Evolutionary conservation across 371 early-diverging fungal genomes (phyloP).

Genomic region (Smittium mucronatum): DNA sequence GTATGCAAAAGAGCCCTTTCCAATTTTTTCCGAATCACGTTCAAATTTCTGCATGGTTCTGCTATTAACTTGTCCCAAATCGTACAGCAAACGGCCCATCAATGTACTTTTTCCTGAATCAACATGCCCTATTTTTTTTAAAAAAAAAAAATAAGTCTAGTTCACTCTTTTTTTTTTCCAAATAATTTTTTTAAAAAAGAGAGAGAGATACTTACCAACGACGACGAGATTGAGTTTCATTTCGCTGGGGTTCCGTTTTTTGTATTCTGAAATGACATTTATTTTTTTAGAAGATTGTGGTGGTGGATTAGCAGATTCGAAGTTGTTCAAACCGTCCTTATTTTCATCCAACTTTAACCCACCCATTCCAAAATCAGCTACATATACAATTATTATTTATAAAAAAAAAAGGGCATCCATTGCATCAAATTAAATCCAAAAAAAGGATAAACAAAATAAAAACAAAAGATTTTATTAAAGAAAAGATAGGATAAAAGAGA

Average conservation of each 20-base stretch:
- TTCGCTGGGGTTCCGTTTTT: conserved; percentile 52
- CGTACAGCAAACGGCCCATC: conserved; percentile 91
- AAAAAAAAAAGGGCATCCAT: too few species aligned
- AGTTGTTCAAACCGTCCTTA: too few species aligned
- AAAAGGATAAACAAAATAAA: too few species aligned
- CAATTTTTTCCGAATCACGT: conserved; percentile 81
- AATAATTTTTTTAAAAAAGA: too few species aligned
- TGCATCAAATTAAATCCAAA: too few species aligned
- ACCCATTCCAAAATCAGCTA: too few species aligned
- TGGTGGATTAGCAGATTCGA: too few species aligned
- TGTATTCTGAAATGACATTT: conserved; percentile 59
- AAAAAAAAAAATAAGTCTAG: not conserved
- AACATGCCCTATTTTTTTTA: conserved; percentile 66
- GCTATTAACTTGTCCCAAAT: conserved; percentile 78
- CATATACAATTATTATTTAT: too few species aligned
- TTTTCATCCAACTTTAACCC: too few species aligned
- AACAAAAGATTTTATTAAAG: too few species aligned
- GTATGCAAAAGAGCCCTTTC: conserved; percentile 83
- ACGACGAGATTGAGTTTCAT: conserved; percentile 69
- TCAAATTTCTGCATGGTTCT: conserved; percentile 84
- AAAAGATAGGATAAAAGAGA: too few species aligned
- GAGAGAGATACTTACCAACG: conserved; percentile 42
- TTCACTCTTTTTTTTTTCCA: too few species aligned
- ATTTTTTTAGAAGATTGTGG: conserved; percentile 37
- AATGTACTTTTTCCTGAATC: conserved; percentile 98